A percentile compares a stretch with the other conserved stretches of the same genome.
phyloP scores from a whole-genome alignment of 2,329 filamentous ascomycete genomes.

The Ophiognomonia clavigignenti-juglandacearum region DNA sequence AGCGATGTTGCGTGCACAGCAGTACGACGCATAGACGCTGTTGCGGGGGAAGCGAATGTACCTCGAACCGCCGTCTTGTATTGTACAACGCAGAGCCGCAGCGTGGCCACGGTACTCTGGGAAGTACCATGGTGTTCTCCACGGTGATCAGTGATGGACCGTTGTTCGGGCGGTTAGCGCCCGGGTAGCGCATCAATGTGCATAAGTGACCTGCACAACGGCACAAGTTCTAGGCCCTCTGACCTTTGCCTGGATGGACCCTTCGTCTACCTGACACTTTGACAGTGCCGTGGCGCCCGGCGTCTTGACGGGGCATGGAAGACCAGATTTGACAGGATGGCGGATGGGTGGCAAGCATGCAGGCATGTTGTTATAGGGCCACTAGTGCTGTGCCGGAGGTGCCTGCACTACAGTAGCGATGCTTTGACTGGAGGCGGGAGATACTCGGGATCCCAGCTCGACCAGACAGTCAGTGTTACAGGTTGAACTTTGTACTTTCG shows the following conservation, averaged over 20 bases:
- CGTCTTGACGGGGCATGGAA: too few species aligned
- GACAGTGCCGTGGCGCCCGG: slow-evolving; percentile 9
- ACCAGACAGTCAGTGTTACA: slow-evolving; percentile 12
- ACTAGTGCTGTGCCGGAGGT: background rate
- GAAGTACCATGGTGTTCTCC: background rate
- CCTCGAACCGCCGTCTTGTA: background rate
- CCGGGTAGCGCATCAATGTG: too few species aligned
- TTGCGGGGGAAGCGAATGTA: background rate
- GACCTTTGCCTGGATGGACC: background rate
- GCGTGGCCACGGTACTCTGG: background rate
- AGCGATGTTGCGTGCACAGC: too few species aligned
- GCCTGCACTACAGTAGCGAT: background rate
- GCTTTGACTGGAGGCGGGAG: background rate
- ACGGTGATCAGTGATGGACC: background rate
- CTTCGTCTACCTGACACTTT: slow-evolving; percentile 2
- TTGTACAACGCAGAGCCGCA: background rate
- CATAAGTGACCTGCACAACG: too few species aligned
- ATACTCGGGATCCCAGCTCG: background rate
- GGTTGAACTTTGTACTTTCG: background rate
- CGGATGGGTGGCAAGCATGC: too few species aligned
- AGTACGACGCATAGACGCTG: background rate
- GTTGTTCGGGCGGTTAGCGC: background rate
- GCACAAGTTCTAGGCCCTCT: background rate
- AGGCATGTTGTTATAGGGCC: background rate
- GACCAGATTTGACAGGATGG: too few species aligned